Percentiles rank a stretch among this genome's conserved stretches.
phyloP scores from a whole-genome alignment of 176 grass and related monocot species.

The Pharus latifolius region DNA sequence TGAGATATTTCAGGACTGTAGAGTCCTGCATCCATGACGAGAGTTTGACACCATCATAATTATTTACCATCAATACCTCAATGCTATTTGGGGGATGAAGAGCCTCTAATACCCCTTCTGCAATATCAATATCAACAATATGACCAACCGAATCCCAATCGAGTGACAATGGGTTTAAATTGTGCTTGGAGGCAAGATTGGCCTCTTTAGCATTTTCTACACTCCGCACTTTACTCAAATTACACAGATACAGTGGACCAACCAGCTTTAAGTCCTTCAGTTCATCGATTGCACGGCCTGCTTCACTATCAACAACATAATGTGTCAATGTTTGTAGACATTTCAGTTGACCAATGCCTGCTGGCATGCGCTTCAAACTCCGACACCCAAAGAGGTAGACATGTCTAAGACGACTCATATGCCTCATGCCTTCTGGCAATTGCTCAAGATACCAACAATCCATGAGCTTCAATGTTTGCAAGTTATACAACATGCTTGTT shows the following conservation, averaged over 20 bases:
- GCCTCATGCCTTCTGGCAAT: slow-evolving; percentile 3
- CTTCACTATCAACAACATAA: background rate
- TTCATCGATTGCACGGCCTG: background rate
- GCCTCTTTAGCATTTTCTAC: background rate
- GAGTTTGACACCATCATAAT: background rate
- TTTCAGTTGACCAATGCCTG: background rate
- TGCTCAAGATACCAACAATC: background rate
- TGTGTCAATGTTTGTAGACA: background rate
- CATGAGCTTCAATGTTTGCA: background rate
- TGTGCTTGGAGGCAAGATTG: background rate
- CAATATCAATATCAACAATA: background rate
- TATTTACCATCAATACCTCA: background rate
- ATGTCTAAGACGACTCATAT: background rate
- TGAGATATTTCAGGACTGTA: slow-evolving; percentile 1
- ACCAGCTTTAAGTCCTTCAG: slow-evolving; percentile 12
- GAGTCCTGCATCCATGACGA: slow-evolving; percentile 5
- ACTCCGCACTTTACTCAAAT: background rate
- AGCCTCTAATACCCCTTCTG: slow-evolving; percentile 5
- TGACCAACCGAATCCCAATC: too few species aligned
- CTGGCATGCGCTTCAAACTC: background rate
- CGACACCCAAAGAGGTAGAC: background rate
- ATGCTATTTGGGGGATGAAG: background rate
- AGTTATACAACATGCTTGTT: background rate
- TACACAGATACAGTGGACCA: background rate
- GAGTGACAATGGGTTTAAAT: background rate